These are phyloP conservation scores for Sporothrix brunneoviolacea DNA, from an alignment of 2,329 filamentous ascomycete species.

Conservation along the genomic window DNA sequence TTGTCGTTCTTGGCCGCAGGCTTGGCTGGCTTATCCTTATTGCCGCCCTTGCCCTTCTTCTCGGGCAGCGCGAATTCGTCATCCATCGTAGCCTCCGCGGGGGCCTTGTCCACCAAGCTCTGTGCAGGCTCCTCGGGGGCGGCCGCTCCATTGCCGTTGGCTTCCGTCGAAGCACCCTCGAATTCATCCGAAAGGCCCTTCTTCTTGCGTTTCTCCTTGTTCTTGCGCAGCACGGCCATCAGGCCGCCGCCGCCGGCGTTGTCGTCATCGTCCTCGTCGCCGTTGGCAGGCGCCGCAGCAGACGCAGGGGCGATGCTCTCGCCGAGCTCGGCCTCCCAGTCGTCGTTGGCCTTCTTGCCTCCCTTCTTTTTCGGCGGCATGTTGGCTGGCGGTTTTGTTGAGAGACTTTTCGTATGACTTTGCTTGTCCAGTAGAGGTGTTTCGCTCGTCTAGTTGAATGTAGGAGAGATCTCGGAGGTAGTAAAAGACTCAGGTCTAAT, in stretches of 20 bases:
- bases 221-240: constrained; percentile 75
- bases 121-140: constrained; percentile 34
- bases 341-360: constrained; percentile 75
- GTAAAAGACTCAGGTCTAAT: no score
- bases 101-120: constrained; percentile 59
- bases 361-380: constrained; percentile 93
- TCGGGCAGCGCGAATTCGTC: constrained; percentile 80
- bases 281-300: constrained; percentile 40
- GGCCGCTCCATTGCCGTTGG: constrained; percentile 19
- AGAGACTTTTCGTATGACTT: no score
- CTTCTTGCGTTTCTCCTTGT: constrained; percentile 82
- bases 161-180: constrained; percentile 59
- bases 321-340: constrained; percentile 92
- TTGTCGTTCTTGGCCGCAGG: constrained; percentile 42
- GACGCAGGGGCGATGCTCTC: constrained; percentile 62
- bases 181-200: constrained; percentile 71
- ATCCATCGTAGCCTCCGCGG: constrained; percentile 73
- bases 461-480: no score
- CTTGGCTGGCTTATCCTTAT: constrained; percentile 38
- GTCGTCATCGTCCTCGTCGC: constrained; percentile 45
- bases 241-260: constrained; percentile 57
- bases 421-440: no score
- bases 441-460: constrained; percentile 10
- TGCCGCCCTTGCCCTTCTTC: constrained; percentile 62
- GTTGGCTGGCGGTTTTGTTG: constrained; percentile 28